These are phyloP conservation scores for Withania somnifera DNA, from an alignment of 305 asterid species.

Conservation along the genomic window DNA sequence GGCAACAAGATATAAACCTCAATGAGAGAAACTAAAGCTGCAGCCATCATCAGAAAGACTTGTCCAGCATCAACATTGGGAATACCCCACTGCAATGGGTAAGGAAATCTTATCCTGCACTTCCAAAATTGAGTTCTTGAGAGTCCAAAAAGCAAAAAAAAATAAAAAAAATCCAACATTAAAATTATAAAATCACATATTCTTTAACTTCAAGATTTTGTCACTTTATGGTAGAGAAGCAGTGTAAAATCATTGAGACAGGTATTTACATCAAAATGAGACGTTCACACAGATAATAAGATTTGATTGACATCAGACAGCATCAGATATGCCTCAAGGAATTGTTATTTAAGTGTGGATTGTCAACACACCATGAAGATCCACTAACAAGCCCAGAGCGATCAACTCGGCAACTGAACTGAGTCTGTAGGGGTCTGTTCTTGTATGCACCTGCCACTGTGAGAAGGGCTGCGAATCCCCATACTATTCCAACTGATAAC, in stretches of 20 bases:
- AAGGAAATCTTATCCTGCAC: conserved; percentile 81
- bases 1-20: conserved; percentile 41
- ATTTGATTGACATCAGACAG: too few relatives aligned
- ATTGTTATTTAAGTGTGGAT: neutral
- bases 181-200: too few relatives aligned
- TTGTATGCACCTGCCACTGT: conserved; percentile 81
- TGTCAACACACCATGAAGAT: conserved; percentile 72
- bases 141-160: neutral
- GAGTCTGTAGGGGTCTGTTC: conserved; percentile 53
- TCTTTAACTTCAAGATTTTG: too few relatives aligned
- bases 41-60: conserved; percentile 55
- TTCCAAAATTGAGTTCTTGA: neutral
- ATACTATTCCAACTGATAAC: conserved; percentile 58
- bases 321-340: too few relatives aligned
- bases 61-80: conserved; percentile 60
- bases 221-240: too few relatives aligned
- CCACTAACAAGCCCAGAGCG: conserved; percentile 79
- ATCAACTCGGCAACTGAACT: conserved; percentile 88
- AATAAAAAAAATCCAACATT: too few relatives aligned
- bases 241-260: too few relatives aligned
- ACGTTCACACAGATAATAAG: too few relatives aligned
- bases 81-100: conserved; percentile 90
- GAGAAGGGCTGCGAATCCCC: conserved; percentile 87
- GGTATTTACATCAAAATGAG: too few relatives aligned
- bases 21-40: conserved; percentile 60